Evolutionary conservation across 2,329 filamentous ascomycete species (phyloP).

Genomic region (Ophiosphaerella herpotricha): DNA sequence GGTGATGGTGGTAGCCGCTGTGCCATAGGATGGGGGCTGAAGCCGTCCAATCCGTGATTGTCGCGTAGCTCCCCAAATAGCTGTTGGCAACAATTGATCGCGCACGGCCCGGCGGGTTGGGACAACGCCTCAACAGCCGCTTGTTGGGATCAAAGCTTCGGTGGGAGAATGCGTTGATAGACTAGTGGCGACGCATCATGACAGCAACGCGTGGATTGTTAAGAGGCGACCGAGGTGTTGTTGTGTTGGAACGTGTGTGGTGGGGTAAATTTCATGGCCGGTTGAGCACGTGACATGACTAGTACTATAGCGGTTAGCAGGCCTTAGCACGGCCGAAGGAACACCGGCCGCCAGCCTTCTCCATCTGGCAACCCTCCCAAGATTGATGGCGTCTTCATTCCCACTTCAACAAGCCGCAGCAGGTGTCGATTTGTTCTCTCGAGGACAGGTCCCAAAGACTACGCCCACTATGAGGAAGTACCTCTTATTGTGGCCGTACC

Average conservation of each 20-base stretch:
- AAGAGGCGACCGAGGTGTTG: slow-evolving; percentile 24
- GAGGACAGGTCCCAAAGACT: no score
- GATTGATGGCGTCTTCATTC: neutral
- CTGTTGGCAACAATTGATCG: slow-evolving; percentile 37
- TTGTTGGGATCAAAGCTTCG: slow-evolving; percentile 6
- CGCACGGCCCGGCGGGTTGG: slow-evolving; percentile 38
- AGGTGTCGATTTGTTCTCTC: no score
- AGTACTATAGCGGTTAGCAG: slow-evolving; percentile 14
- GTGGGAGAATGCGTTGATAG: neutral
- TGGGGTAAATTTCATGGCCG: slow-evolving; percentile 38
- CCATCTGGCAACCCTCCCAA: neutral
- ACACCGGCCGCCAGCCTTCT: slow-evolving; percentile 10
- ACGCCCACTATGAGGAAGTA: no score
- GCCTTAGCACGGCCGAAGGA: slow-evolving; percentile 19
- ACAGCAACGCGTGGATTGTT: slow-evolving; percentile 14
- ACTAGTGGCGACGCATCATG: slow-evolving; percentile 1
- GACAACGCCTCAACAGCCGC: slow-evolving; percentile 26
- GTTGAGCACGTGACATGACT: slow-evolving; percentile 35
- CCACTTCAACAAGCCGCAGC: no score
- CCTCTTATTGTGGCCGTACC: neutral
- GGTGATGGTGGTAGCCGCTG: slow-evolving; percentile 45
- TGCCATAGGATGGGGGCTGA: slow-evolving; percentile 43
- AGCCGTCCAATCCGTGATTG: slow-evolving; percentile 46
- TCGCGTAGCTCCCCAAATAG: slow-evolving; percentile 47
- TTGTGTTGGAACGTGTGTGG: slow-evolving; percentile 33